Evolutionary conservation across 805 yeast species (phyloP).

Genomic region (Tetrapisispora taiwanensis): DNA sequence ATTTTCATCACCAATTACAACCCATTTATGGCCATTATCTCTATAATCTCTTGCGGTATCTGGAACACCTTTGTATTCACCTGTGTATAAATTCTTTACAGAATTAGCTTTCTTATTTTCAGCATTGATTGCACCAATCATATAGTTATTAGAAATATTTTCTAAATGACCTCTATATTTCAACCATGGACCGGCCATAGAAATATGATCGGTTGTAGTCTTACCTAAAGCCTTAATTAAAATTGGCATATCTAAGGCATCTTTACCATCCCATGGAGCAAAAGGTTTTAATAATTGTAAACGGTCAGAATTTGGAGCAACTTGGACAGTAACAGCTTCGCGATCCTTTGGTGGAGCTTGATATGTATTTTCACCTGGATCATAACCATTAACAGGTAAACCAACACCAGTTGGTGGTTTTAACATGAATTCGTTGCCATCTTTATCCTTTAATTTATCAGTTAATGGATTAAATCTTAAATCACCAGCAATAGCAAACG

Average conservation of each 20-base stretch:
- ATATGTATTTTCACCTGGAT: slow-evolving; percentile 87
- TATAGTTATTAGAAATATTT: slow-evolving; percentile 96
- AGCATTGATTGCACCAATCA: slow-evolving; percentile 98
- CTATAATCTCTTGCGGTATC: slow-evolving; percentile 93
- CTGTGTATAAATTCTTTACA: slow-evolving; percentile 83
- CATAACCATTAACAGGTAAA: slow-evolving; percentile 83
- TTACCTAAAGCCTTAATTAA: slow-evolving; percentile 93
- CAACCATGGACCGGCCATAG: slow-evolving; percentile 99
- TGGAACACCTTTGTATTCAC: slow-evolving; percentile 91
- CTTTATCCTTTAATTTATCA: slow-evolving; percentile 75
- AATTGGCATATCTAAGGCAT: slow-evolving; percentile 79
- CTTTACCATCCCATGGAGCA: slow-evolving; percentile 95
- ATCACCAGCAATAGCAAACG: slow-evolving; percentile 92
- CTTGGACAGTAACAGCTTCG: slow-evolving; percentile 58
- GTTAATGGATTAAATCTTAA: slow-evolving; percentile 93
- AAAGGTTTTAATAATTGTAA: slow-evolving; percentile 89
- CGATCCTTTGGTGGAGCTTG: slow-evolving; percentile 95
- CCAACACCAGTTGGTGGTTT: slow-evolving; percentile 84
- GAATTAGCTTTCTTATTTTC: slow-evolving; percentile 92
- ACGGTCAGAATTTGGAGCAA: slow-evolving; percentile 90
- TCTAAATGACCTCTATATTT: slow-evolving; percentile 99
- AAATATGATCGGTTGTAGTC: slow-evolving; percentile 98
- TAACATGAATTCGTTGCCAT: slow-evolving; percentile 86
- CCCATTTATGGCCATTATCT: slow-evolving; percentile 88
- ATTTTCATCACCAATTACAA: slow-evolving; percentile 96